Evolutionary conservation across 495 filamentous ascomycete species (phyloP).

Genomic region (Letharia lupina): DNA sequence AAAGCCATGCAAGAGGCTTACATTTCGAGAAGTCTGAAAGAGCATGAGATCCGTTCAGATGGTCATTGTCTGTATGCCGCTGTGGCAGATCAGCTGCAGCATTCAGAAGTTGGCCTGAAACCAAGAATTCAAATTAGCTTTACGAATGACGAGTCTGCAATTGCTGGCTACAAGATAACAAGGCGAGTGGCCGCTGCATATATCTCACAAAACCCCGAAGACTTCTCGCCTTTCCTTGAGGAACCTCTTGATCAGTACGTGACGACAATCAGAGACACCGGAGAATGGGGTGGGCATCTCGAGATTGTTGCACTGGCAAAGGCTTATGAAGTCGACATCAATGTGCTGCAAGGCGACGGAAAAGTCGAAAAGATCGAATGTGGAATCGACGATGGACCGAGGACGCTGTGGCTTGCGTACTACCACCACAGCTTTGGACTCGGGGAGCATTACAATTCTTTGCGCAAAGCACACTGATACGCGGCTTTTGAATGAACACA

Average conservation of each 20-base stretch:
- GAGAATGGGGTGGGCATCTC: conserved; percentile 93
- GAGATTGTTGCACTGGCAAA: conserved; percentile 80
- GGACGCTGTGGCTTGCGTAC: conserved; percentile 80
- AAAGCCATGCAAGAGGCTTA: conserved; percentile 59
- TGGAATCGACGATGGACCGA: conserved; percentile 33
- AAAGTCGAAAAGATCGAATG: conserved; percentile 65
- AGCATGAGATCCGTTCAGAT: conserved; percentile 77
- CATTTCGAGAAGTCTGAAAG: conserved; percentile 50
- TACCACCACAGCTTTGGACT: conserved; percentile 87
- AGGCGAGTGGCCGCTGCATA: conserved; percentile 47
- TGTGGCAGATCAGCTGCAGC: conserved; percentile 70
- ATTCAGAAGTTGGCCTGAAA: conserved; percentile 37
- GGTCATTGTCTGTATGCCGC: conserved; percentile 96
- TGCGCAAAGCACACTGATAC: conserved; percentile 30
- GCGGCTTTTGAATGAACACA: not conserved
- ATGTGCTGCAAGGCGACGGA: conserved; percentile 76
- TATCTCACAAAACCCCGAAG: conserved; percentile 49
- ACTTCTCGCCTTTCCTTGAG: conserved; percentile 69
- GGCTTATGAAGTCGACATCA: conserved; percentile 72
- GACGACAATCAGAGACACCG: conserved; percentile 71
- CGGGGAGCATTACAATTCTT: conserved; percentile 94
- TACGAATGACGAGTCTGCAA: not conserved
- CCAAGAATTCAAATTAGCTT: conserved; percentile 28
- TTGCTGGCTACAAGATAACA: conserved; percentile 16
- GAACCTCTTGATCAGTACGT: conserved; percentile 69